phyloP scores from a whole-genome alignment of 2,329 filamentous ascomycete species.

The Fusarium odoratissimum region DNA sequence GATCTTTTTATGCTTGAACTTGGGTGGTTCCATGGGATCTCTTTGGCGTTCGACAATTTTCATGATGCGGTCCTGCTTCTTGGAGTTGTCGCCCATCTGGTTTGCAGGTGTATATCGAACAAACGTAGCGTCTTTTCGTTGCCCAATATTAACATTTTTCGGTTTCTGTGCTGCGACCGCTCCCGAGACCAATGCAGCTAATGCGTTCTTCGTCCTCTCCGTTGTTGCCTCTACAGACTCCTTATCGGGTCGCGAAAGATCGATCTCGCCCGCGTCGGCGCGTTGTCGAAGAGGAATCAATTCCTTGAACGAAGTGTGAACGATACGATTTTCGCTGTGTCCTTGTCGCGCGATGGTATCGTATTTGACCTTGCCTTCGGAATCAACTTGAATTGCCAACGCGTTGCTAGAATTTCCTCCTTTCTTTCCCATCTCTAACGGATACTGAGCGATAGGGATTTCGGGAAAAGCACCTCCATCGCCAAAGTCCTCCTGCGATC shows the following conservation, averaged over 20 bases:
- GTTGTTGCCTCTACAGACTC: slow-evolving; percentile 87
- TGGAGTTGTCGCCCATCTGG: slow-evolving; percentile 90
- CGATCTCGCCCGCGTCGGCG: slow-evolving; percentile 92
- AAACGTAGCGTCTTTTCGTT: slow-evolving; percentile 86
- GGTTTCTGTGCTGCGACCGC: slow-evolving; percentile 94
- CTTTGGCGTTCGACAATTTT: slow-evolving; percentile 96
- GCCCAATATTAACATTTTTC: slow-evolving; percentile 89
- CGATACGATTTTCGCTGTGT: slow-evolving; percentile 83
- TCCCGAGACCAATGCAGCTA: slow-evolving; percentile 84
- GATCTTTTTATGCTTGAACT: slow-evolving; percentile 99
- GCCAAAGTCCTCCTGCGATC: slow-evolving; percentile 89
- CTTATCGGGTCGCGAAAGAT: slow-evolving; percentile 83
- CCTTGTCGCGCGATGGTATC: slow-evolving; percentile 93
- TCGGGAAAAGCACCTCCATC: slow-evolving; percentile 97
- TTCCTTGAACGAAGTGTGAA: slow-evolving; percentile 97
- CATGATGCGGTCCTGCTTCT: slow-evolving; percentile 95
- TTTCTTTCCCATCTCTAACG: slow-evolving; percentile 93
- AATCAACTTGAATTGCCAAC: slow-evolving; percentile 90
- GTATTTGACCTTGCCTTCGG: slow-evolving; percentile 94
- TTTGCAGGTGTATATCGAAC: slow-evolving; percentile 96
- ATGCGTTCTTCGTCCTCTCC: slow-evolving; percentile 87
- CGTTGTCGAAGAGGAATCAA: slow-evolving; percentile 93
- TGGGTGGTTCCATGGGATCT: slow-evolving; percentile 96
- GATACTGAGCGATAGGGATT: slow-evolving; percentile 93
- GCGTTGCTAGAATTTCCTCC: slow-evolving; percentile 80